Conservation (phyloP, 495 filamentous ascomycete genomes). For the Xylaria flabelliformis region DNA sequence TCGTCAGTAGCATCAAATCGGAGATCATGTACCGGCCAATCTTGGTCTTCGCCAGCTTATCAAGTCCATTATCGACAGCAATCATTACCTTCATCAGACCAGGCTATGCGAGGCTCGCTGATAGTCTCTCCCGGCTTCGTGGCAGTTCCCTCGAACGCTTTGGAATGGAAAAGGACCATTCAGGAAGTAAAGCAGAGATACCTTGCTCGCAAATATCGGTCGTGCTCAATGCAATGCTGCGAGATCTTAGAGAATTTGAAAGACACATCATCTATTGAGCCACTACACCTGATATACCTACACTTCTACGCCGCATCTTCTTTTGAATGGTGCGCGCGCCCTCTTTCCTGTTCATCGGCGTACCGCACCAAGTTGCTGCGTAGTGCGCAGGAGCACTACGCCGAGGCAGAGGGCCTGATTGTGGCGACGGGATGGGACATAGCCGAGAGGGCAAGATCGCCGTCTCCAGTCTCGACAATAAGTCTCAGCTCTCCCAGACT, state of each 20-base stretch:
- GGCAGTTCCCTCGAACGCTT: conserved; percentile 19
- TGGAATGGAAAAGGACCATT: conserved; percentile 53
- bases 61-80: conserved; percentile 35
- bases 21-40: conserved; percentile 21
- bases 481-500: conserved; percentile 53
- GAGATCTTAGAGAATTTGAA: conserved; percentile 55
- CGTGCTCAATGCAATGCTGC: conserved; percentile 52
- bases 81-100: conserved; percentile 30
- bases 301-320: conserved; percentile 62
- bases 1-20: conserved; percentile 23
- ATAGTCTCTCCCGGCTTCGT: conserved; percentile 23
- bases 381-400: conserved; percentile 56
- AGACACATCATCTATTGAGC: conserved; percentile 49
- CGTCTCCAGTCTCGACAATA: conserved; percentile 45
- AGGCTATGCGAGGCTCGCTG: conserved; percentile 22
- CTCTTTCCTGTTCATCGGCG: conserved; percentile 49
- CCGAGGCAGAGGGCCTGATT: conserved; percentile 51
- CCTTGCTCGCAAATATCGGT: conserved; percentile 50
- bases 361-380: conserved; percentile 54
- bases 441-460: conserved; percentile 38
- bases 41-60: conserved; percentile 17
- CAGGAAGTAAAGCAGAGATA: conserved; percentile 55
- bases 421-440: conserved; percentile 46
- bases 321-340: conserved; percentile 57
- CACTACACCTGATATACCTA: conserved; percentile 58